Evolutionary conservation across 768 basidiomycete genomes (phyloP), one percentile per base, ranked within the genome.

Genomic region (Leucosporidium creatinivorum): DNA sequence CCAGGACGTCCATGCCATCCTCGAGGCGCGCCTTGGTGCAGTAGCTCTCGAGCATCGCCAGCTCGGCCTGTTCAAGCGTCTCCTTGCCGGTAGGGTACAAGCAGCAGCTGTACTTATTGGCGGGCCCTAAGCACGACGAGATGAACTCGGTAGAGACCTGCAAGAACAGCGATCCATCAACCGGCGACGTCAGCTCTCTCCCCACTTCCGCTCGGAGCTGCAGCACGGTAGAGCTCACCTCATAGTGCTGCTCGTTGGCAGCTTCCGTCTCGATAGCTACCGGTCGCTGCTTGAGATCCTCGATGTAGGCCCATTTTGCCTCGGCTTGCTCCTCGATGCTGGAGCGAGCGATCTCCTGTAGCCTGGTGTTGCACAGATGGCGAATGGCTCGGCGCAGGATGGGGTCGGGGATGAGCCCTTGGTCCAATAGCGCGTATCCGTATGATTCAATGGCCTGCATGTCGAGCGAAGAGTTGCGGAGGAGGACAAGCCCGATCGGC

Each of bases 221-320:
- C 17, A 39, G 15, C 3, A 44, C 10, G 39, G 23, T 23, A 51
- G 25, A 51, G 26, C 58, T 47, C 7, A 86, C 86, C 80, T 88
- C 86, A 76, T 88, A 88, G 73, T 88, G 86, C 76, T 88, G 87
- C 74, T 88, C 85, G 69, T 89, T 88, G 25, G 86, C 87, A 74
- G 85, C 86, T 49, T 84, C 82, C 1, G 86, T 82, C 17, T 83
- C 80, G 67, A 84, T 85, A 4, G 86, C 86, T 49, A 88, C 85
- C 5, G 25, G 39, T 81, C 83, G 87, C 84, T 87, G 86, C 75
- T 88, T 88, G 18, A 83, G 82, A 3, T 81, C 82, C 79, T 86
- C 84, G 73, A 86, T 86, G 18, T 81, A 82, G 57, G 83, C 83
- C 59, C 85, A 81, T 23, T 83, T 82, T 33, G 85, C 85, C 6